Conservation (phyloP, 352 stramenopile genomes). For the Phytopythium vexans region DNA sequence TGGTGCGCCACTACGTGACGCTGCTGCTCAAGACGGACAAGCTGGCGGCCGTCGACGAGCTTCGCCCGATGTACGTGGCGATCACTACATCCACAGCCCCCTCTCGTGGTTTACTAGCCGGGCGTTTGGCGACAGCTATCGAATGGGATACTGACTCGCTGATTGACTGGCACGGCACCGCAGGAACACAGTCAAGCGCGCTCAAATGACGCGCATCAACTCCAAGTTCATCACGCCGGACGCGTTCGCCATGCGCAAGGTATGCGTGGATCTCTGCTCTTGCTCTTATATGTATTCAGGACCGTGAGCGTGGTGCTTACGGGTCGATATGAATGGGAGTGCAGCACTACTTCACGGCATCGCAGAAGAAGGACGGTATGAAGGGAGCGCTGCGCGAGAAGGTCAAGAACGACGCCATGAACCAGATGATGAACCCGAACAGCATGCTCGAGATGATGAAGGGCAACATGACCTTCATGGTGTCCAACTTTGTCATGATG, state of each 20-base stretch:
- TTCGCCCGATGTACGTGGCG: constrained; percentile 62
- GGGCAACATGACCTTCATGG: constrained; percentile 98
- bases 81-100: no score
- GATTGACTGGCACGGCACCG: not conserved
- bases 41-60: constrained; percentile 68
- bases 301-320: not conserved
- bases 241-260: constrained; percentile 89
- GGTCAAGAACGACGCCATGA: constrained; percentile 87
- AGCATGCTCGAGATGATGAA: constrained; percentile 99
- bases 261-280: constrained; percentile 13
- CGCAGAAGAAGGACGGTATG: constrained; percentile 86
- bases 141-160: no score
- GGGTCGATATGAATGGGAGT: constrained; percentile 1
- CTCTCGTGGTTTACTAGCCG: no score
- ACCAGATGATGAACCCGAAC: constrained; percentile 95
- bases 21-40: constrained; percentile 83
- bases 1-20: constrained; percentile 85
- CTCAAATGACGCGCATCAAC: constrained; percentile 84
- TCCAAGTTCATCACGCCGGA: constrained; percentile 85
- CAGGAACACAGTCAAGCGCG: constrained; percentile 86
- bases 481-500: constrained; percentile 99
- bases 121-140: no score
- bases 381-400: constrained; percentile 85
- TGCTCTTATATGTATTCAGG: not conserved
- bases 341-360: constrained; percentile 85